Conservation (phyloP, 331 rosid genomes). For the Malus hybrid region DNA sequence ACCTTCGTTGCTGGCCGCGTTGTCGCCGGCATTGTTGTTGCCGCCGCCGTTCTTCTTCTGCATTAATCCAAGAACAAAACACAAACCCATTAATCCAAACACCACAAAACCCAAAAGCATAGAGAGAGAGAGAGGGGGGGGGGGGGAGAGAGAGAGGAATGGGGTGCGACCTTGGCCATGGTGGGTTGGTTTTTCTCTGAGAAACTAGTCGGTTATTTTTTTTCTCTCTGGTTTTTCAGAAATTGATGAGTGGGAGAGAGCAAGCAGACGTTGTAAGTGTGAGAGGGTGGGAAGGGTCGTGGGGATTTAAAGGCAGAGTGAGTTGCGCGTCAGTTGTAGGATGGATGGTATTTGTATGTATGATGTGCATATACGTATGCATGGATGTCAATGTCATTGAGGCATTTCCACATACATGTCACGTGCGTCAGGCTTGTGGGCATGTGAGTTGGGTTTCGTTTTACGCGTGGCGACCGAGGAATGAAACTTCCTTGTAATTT, state of each 20-base stretch:
- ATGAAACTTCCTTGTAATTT: not conserved
- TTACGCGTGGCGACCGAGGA: not conserved
- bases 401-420: not conserved
- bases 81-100: not conserved
- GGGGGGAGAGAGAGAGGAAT: not conserved
- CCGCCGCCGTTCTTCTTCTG: constrained; percentile 22
- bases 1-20: constrained; percentile 18
- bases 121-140: not conserved
- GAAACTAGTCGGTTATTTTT: not conserved
- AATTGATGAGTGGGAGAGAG: not conserved
- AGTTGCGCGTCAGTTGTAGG: not conserved
- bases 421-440: not conserved
- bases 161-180: constrained; percentile 19
- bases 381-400: not conserved
- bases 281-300: not conserved
- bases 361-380: not conserved
- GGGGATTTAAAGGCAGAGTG: not conserved
- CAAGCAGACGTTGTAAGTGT: not conserved
- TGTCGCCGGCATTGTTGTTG: constrained; percentile 16
- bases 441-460: not conserved
- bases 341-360: no score
- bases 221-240: not conserved
- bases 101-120: not conserved
- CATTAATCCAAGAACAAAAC: not conserved
- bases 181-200: not conserved